Percentiles rank a stretch among this genome's conserved stretches.
Conservation (phyloP, 176 grass and related monocot genomes). For the Oropetium thomaeum region DNA sequence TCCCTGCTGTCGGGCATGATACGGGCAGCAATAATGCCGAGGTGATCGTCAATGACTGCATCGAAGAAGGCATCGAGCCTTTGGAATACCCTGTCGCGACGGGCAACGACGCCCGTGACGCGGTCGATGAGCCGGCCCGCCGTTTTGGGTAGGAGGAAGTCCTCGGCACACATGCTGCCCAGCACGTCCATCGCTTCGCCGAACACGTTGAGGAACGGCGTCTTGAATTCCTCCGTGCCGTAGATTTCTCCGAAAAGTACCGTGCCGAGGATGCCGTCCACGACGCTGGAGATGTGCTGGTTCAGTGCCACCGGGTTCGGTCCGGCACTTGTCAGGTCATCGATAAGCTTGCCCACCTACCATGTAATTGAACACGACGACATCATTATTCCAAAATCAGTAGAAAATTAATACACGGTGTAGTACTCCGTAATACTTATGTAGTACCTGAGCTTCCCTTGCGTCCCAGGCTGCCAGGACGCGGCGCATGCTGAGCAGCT, state of each 20-base stretch:
- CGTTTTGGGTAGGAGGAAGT: slow-evolving; percentile 16
- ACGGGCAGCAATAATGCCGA: too few relatives aligned
- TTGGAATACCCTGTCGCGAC: not conserved
- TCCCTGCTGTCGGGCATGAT: too few relatives aligned
- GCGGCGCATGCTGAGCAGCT: slow-evolving; percentile 45
- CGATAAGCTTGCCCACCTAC: slow-evolving; percentile 21
- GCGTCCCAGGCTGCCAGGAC: slow-evolving; percentile 36
- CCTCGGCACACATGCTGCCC: slow-evolving; percentile 12
- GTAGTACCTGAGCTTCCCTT: not conserved
- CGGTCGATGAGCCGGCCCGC: not conserved
- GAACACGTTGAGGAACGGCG: not conserved
- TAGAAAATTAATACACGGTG: not conserved
- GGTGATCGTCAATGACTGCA: not conserved
- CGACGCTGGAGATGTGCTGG: slow-evolving; percentile 9
- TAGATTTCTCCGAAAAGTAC: slow-evolving; percentile 23
- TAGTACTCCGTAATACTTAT: not conserved
- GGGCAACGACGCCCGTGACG: not conserved
- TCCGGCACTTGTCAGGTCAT: not conserved
- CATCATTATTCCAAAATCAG: not conserved
- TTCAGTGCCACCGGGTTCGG: not conserved
- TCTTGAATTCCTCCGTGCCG: not conserved
- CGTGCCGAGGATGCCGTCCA: slow-evolving; percentile 30
- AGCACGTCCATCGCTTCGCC: slow-evolving; percentile 3
- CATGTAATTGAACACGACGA: not conserved
- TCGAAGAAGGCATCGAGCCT: slow-evolving; percentile 25